Base-by-base conservation (phyloP, 2,329 filamentous ascomycete genomes). In the Diaporthe amygdali region DNA sequence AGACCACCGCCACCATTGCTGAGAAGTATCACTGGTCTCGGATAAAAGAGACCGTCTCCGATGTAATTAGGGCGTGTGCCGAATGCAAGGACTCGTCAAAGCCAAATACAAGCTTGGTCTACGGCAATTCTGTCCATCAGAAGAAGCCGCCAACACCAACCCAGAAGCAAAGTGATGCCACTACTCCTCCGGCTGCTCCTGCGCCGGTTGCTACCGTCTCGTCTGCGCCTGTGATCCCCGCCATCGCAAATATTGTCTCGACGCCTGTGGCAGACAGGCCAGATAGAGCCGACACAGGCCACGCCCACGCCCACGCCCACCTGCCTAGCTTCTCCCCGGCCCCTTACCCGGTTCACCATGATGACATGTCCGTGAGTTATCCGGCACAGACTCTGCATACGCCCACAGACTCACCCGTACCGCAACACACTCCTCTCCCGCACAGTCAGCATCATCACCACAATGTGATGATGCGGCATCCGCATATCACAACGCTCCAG, bases 11-110 rank as follows among this genome's bases (percentile, higher is more conserved):
- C 25, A 93, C 91, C 25, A 97, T 99, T 77, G 94, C 96, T 14
- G 94, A 98, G 79, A 93, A 92, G 78, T 98, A 96, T 80, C 96
- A 98, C 83, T 99, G 96, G 96, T 95, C 97, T 59, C 90, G 96
- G 73, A 98, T 98, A 84, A 99, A 98, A 81, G 95, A 98, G 82
- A 98, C 96, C 0, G 96, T 98, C 73, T 96, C 93, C 79, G 92
- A 96, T 79, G 95, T 97, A 76, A 97, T 98, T 82, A 92, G 94
- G 76, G 96, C 96, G 77, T 99, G 96, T 82, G 84, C 89, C 9
- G 92, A 97, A 79, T 98, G 96, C 84, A 97, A 96, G 82, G 94
- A 97, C 77, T 84, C 89, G 46, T 88, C 90, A 73, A 93, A 93
- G 80, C 84, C 87, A 39, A 46, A 41, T 22, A 46, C 17, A 27